phyloP scores from a whole-genome alignment of 164 flowering plant genomes.

The Vitis riparia region DNA sequence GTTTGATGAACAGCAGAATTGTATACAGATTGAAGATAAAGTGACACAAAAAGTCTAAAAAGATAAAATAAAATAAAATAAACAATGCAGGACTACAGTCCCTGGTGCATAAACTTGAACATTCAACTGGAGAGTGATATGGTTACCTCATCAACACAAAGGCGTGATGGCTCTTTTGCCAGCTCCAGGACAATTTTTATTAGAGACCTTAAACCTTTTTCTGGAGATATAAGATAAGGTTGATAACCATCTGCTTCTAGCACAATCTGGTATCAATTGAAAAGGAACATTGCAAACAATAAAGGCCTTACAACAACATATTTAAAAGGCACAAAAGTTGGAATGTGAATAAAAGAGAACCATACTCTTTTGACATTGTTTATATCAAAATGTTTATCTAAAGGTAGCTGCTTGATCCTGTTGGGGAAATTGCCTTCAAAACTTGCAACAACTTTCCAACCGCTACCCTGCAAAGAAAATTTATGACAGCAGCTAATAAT shows the following conservation, averaged over 20 bases:
- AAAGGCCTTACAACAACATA: not conserved
- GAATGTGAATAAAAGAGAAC: not conserved
- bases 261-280: conserved; percentile 59
- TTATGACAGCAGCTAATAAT: not conserved
- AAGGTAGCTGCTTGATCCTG: conserved; percentile 94
- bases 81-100: not conserved
- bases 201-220: conserved; percentile 91
- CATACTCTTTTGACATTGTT: conserved; percentile 94
- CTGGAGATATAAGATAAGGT: conserved; percentile 99
- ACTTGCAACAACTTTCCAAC: conserved; percentile 98
- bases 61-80: not conserved
- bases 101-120: not conserved
- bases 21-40: not conserved
- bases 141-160: conserved; percentile 96
- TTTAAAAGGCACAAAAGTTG: not conserved
- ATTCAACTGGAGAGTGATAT: not conserved
- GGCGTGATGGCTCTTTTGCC: conserved; percentile 95
- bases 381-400: conserved; percentile 95
- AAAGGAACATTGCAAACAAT: not conserved
- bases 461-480: conserved; percentile 68
- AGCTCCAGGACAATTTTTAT: conserved; percentile 88
- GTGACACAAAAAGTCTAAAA: not conserved
- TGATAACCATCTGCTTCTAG: conserved; percentile 99
- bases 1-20: not conserved
- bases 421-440: conserved; percentile 98